Percentiles rank a stretch among this genome's conserved stretches.
Conservation (phyloP, 2,329 filamentous ascomycete genomes). For the Colletotrichum siamense region DNA sequence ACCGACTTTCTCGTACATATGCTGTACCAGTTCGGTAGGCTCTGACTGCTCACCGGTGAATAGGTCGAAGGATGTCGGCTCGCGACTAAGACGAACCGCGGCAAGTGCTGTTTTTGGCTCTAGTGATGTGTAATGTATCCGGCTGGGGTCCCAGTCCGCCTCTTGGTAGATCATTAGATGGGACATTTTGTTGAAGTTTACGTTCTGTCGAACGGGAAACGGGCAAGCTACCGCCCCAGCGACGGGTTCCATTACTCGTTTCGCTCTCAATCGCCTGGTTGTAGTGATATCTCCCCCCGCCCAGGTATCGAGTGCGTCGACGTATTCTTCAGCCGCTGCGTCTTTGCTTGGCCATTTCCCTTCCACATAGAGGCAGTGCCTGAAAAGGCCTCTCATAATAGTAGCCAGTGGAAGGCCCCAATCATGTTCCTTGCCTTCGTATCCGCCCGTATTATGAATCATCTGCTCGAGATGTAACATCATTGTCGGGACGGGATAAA, state of each 20-base stretch:
- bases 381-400: too few species aligned
- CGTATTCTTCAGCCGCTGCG: too few species aligned
- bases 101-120: constrained; percentile 27
- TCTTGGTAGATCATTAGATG: constrained; percentile 31
- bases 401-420: too few species aligned
- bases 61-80: neutral
- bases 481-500: constrained; percentile 40
- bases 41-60: neutral
- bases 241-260: neutral
- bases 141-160: constrained; percentile 38
- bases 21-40: neutral
- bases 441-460: constrained; percentile 27
- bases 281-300: too few species aligned
- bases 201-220: neutral
- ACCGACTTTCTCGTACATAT: neutral
- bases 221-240: neutral
- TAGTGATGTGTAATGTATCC: constrained; percentile 39
- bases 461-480: constrained; percentile 54
- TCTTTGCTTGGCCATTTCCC: too few species aligned
- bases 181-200: constrained; percentile 37
- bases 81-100: constrained; percentile 29
- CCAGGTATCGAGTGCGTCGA: too few species aligned
- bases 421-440: too few species aligned
- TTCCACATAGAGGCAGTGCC: too few species aligned
- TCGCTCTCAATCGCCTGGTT: neutral